Conservation (phyloP, 345 rosid genomes). For the Conringia planisiliqua region DNA sequence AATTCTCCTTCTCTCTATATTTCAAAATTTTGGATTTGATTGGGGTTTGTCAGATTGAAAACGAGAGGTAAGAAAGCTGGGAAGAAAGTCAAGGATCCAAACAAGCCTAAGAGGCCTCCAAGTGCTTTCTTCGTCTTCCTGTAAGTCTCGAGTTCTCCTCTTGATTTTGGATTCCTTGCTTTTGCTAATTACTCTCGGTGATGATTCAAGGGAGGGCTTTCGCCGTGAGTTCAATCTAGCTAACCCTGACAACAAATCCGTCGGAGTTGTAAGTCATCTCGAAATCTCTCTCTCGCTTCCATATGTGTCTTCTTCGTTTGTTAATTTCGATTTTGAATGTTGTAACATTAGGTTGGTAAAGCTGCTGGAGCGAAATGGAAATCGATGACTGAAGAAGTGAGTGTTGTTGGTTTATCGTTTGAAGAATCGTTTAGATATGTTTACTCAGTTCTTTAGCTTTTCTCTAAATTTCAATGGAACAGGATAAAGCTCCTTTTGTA, state of each 20-base stretch:
- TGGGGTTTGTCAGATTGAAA: conserved; percentile 76
- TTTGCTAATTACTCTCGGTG: background rate
- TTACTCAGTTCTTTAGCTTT: too few relatives aligned
- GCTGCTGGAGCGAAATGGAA: conserved; percentile 86
- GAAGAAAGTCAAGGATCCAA: conserved; percentile 68
- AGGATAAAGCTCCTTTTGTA: conserved; percentile 71
- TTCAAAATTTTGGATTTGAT: background rate
- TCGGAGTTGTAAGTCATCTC: conserved; percentile 47
- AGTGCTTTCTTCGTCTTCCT: conserved; percentile 81
- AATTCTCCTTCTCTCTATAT: background rate
- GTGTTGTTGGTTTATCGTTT: conserved; percentile 1
- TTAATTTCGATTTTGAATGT: background rate
- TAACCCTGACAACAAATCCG: conserved; percentile 81
- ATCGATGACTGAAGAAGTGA: conserved; percentile 54
- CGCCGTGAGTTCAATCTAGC: conserved; percentile 56
- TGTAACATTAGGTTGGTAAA: conserved; percentile 57
- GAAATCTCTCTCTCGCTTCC: background rate
- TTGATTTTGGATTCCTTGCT: background rate
- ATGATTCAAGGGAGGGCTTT: conserved; percentile 60
- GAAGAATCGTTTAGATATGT: background rate
- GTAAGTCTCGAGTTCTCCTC: conserved; percentile 21
- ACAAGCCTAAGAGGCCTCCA: conserved; percentile 77
- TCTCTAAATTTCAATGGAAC: background rate
- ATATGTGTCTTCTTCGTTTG: background rate
- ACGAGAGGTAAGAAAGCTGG: conserved; percentile 38